Percentiles rank a stretch among this genome's conserved stretches.
Conservation (phyloP, 2,329 filamentous ascomycete genomes). For the Microdochium paspali region DNA sequence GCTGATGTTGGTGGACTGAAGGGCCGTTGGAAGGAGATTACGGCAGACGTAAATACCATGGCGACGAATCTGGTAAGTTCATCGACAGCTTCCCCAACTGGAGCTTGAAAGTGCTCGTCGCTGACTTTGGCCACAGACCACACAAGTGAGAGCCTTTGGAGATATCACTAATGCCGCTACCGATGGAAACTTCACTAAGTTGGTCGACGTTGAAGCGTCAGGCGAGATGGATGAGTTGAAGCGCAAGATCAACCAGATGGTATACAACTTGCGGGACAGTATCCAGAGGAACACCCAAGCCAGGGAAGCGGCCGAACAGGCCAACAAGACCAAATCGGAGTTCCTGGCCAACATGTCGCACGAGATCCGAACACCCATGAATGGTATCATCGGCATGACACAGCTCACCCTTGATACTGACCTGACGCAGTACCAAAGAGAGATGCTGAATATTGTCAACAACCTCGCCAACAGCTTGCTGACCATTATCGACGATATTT, state of each 20-base stretch:
- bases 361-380: conserved; percentile 95
- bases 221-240: conserved; percentile 99
- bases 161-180: conserved; percentile 98
- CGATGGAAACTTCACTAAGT: conserved; percentile 92
- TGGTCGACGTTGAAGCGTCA: conserved; percentile 93
- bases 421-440: conserved; percentile 86
- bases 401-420: conserved; percentile 93
- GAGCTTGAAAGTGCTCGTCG: conserved; percentile 5
- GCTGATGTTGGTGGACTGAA: conserved; percentile 89
- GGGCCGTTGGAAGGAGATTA: conserved; percentile 97
- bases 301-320: conserved; percentile 88
- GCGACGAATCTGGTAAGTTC: conserved; percentile 50
- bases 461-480: conserved; percentile 91
- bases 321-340: conserved; percentile 96
- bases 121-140: conserved; percentile 55
- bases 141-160: conserved; percentile 94
- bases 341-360: conserved; percentile 99
- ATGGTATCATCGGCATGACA: conserved; percentile 97
- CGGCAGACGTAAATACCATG: conserved; percentile 94
- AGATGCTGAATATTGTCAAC: conserved; percentile 98
- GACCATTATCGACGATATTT: conserved; percentile 86
- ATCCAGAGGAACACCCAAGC: conserved; percentile 95
- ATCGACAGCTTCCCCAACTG: too few relatives aligned
- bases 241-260: conserved; percentile 99
- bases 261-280: conserved; percentile 87